Conservation (phyloP, 2,329 filamentous ascomycete genomes). For the Allantophomopsis lycopodina region DNA sequence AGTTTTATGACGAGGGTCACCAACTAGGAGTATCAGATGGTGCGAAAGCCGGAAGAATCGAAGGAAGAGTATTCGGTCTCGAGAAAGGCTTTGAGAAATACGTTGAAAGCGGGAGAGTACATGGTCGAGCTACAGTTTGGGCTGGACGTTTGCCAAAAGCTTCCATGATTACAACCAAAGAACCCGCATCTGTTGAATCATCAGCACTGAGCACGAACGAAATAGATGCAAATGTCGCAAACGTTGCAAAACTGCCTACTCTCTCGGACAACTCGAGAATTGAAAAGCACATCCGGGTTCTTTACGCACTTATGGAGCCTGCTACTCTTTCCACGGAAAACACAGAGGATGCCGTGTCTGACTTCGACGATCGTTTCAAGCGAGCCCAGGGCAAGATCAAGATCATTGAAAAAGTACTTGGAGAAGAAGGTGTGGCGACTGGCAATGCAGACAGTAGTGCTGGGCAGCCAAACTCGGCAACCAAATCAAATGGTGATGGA, state of each 20-base stretch:
- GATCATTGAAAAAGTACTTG: constrained; percentile 62
- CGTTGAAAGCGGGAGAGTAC: constrained; percentile 61
- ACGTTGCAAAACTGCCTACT: constrained; percentile 22
- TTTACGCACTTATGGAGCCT: constrained; percentile 69
- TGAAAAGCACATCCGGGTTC: constrained; percentile 58
- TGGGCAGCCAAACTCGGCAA: constrained; percentile 3
- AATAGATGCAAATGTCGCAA: neutral
- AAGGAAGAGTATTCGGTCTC: constrained; percentile 82
- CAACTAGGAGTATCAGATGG: constrained; percentile 64
- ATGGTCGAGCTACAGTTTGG: constrained; percentile 76
- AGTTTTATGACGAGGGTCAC: constrained; percentile 77
- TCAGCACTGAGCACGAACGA: neutral
- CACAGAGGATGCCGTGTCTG: constrained; percentile 75
- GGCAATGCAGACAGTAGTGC: constrained; percentile 7
- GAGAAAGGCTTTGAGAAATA: constrained; percentile 94
- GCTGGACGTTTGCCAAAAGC: constrained; percentile 45
- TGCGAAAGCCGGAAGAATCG: constrained; percentile 61
- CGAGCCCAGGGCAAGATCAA: constrained; percentile 73
- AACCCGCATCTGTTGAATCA: neutral
- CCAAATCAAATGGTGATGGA: constrained; percentile 17
- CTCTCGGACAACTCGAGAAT: constrained; percentile 48
- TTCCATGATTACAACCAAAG: neutral
- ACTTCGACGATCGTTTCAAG: constrained; percentile 82
- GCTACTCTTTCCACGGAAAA: constrained; percentile 69
- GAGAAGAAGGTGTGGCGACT: constrained; percentile 24